These are phyloP conservation scores for Tirmania nivea DNA, from an alignment of 495 filamentous ascomycete species.

Conservation along the genomic window DNA sequence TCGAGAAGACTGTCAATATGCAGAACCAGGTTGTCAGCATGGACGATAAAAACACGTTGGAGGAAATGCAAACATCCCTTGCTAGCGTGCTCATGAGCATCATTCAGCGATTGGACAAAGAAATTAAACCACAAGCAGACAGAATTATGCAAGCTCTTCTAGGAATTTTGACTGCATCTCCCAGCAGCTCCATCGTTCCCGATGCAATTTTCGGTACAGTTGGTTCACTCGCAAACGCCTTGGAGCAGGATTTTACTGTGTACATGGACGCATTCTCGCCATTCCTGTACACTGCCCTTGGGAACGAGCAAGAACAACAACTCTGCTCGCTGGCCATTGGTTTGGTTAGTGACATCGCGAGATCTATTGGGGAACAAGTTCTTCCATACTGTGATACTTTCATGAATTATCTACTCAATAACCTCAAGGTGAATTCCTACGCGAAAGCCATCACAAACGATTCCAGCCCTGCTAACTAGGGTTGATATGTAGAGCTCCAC, in stretches of 20 bases:
- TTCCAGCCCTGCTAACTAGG: slow-evolving; percentile 5
- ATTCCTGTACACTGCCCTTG: slow-evolving; percentile 77
- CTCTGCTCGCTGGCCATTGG: slow-evolving; percentile 96
- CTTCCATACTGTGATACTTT: slow-evolving; percentile 90
- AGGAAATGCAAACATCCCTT: slow-evolving; percentile 95
- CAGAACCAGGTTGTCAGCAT: slow-evolving; percentile 87
- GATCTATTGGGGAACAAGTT: slow-evolving; percentile 68
- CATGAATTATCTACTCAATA: slow-evolving; percentile 89
- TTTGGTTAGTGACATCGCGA: slow-evolving; percentile 82
- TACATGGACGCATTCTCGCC: slow-evolving; percentile 91
- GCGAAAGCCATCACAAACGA: not conserved
- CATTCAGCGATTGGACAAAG: slow-evolving; percentile 72
- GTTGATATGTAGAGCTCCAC: slow-evolving; percentile 31
- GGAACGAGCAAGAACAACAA: slow-evolving; percentile 82
- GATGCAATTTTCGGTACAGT: slow-evolving; percentile 81
- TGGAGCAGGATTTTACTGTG: slow-evolving; percentile 79
- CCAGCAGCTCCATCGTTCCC: slow-evolving; percentile 77
- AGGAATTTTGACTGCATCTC: slow-evolving; percentile 52
- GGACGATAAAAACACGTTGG: slow-evolving; percentile 79
- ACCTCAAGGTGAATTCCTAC: slow-evolving; percentile 46
- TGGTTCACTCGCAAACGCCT: slow-evolving; percentile 60
- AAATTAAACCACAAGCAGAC: slow-evolving; percentile 77
- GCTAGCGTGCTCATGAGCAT: slow-evolving; percentile 77
- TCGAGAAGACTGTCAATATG: slow-evolving; percentile 79
- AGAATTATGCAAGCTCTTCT: slow-evolving; percentile 79